A percentile compares a stretch with the other conserved stretches of the same genome.
These are phyloP conservation scores for Aureobasidium sp. DNA, from an alignment of 2,329 filamentous ascomycete species.

Conservation along the genomic window DNA sequence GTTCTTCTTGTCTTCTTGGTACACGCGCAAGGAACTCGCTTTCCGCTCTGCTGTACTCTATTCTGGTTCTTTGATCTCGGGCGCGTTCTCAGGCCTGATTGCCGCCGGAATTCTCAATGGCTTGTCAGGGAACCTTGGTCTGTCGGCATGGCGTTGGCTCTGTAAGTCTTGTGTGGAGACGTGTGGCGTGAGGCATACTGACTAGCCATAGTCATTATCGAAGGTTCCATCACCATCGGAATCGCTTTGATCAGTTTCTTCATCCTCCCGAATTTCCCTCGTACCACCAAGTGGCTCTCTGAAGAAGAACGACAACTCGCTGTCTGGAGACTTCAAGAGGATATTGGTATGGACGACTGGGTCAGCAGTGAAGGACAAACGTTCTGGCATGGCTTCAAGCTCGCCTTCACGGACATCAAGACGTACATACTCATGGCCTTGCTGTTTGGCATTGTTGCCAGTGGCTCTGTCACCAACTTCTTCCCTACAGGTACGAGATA, in stretches of 20 bases:
- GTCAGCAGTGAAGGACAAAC: conserved; percentile 23
- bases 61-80: conserved; percentile 43
- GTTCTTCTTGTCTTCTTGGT: conserved; percentile 47
- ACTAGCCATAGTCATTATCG: conserved; percentile 27
- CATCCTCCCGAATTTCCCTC: conserved; percentile 33
- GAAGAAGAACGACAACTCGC: conserved; percentile 28
- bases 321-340: conserved; percentile 27
- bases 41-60: conserved; percentile 48
- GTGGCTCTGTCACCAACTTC: conserved; percentile 29
- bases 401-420: conserved; percentile 29
- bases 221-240: conserved; percentile 31
- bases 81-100: conserved; percentile 48
- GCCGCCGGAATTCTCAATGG: conserved; percentile 45
- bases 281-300: conserved; percentile 26
- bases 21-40: conserved; percentile 46
- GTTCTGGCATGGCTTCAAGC: conserved; percentile 28
- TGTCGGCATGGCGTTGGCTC: conserved; percentile 32
- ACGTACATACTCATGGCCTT: conserved; percentile 31
- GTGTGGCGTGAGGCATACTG: not conserved
- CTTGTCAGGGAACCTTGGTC: conserved; percentile 27
- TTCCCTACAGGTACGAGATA: conserved; percentile 22
- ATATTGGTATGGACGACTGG: conserved; percentile 28
- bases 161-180: not conserved
- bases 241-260: conserved; percentile 29
- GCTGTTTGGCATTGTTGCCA: conserved; percentile 31